These are phyloP conservation scores for Elasticomyces elasticus DNA, from an alignment of 495 filamentous ascomycete species.

Conservation along the genomic window DNA sequence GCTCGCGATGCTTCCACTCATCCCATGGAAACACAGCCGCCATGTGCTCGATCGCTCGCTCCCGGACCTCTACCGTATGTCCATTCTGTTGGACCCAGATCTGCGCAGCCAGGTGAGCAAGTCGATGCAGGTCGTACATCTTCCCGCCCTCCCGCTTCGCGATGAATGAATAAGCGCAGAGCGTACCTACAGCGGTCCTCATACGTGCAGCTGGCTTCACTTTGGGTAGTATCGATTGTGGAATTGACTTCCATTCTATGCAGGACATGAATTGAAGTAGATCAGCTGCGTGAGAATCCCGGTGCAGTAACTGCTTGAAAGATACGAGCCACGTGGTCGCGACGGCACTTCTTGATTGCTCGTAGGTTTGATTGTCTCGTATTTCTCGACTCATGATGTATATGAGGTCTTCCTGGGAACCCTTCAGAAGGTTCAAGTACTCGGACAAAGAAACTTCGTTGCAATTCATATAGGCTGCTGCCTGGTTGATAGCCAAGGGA, in stretches of 20 bases:
- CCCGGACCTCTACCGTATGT: no score
- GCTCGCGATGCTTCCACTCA: no score
- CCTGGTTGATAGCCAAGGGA: conserved; percentile 27
- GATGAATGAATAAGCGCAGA: conserved; percentile 25
- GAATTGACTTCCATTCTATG: conserved; percentile 32
- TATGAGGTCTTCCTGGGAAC: conserved; percentile 24
- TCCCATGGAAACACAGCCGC: no score
- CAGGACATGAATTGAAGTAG: conserved; percentile 25
- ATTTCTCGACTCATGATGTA: conserved; percentile 24
- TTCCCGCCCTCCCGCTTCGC: conserved; percentile 9
- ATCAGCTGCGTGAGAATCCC: conserved; percentile 17
- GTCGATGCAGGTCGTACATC: conserved; percentile 22
- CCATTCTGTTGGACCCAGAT: conserved; percentile 23
- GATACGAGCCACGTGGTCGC: conserved; percentile 25
- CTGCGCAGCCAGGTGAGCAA: conserved; percentile 28
- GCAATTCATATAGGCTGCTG: conserved; percentile 25
- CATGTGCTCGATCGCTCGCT: no score
- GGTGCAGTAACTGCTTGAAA: conserved; percentile 19
- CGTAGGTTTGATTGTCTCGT: conserved; percentile 21
- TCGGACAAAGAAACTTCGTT: conserved; percentile 20
- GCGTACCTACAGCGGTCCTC: conserved; percentile 22
- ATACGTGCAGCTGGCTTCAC: conserved; percentile 21
- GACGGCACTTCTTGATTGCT: conserved; percentile 18
- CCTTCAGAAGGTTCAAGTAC: conserved; percentile 20
- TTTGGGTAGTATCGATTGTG: conserved; percentile 21